Conservation (phyloP, 2,329 filamentous ascomycete species). For the Colletotrichum sp. region DNA sequence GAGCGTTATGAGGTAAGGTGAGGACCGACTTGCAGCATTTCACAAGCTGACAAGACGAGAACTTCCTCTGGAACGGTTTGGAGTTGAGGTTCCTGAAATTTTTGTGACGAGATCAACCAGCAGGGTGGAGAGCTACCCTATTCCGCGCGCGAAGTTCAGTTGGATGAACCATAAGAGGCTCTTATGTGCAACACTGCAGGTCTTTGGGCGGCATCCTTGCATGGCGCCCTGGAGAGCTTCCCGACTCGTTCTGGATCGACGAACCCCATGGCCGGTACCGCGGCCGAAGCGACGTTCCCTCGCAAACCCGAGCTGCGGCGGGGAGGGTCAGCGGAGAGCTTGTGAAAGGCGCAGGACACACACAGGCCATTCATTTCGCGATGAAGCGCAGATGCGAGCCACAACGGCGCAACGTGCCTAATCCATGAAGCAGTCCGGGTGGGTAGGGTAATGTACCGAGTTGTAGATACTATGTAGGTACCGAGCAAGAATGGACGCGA, state of each 20-base stretch:
- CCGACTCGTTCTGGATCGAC: conserved; percentile 16
- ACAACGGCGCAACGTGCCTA: conserved; percentile 18
- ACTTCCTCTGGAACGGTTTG: neutral
- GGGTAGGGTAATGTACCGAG: conserved; percentile 8
- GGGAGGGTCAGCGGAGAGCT: neutral
- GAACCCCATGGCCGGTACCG: conserved; percentile 17
- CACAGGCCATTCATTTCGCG: neutral
- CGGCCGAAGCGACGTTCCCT: conserved; percentile 6
- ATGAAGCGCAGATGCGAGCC: conserved; percentile 13
- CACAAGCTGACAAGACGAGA: neutral
- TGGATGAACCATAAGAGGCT: conserved; percentile 10
- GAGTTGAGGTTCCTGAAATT: neutral
- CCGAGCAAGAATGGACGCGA: neutral
- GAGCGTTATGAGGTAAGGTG: conserved; percentile 6
- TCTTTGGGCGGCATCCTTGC: conserved; percentile 15
- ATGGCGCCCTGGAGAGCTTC: conserved; percentile 4
- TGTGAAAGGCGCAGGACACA: neutral
- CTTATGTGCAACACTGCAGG: conserved; percentile 17
- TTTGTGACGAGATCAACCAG: conserved; percentile 8
- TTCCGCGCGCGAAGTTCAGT: neutral
- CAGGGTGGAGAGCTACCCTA: conserved; percentile 12
- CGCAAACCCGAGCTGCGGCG: conserved; percentile 16
- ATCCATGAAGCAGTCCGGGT: conserved; percentile 17
- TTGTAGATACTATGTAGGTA: neutral
- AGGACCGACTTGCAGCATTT: conserved; percentile 10